Evolutionary conservation across 768 basidiomycete genomes (phyloP), one percentile per base, ranked within the genome.

Genomic region (Xerocomellus amylosporus): DNA sequence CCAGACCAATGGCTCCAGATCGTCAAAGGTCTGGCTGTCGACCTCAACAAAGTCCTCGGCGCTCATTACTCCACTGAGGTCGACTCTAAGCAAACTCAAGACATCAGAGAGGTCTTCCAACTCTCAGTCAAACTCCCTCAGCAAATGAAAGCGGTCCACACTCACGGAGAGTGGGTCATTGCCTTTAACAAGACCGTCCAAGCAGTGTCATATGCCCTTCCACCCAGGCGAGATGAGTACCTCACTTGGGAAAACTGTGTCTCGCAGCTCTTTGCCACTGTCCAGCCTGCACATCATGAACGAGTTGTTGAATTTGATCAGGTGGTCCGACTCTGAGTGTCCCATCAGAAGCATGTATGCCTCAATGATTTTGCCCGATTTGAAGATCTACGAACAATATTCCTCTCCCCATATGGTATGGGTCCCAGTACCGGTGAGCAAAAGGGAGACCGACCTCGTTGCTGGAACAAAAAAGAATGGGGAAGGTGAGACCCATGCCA

Each of bases 11-110:
- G 24, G 24, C 22, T 44, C 2, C 58, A 61, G 12, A 17, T 63
- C 6, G n/a, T 60, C 12, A 49, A 39, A 1, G 54, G 56, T 6
- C 26, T 37, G 0, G 33, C 33, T 0, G 33, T 58, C 3, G 47
- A 63, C 26, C 54, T 63, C 0, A 8, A 28, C 0, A 63, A 63
- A 2, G 59, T 61, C 9, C 59, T 63, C 1, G 41, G 56, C 1
- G 46, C 50, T 0, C 54, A 46, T 0, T 58, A 59, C 5, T 22
- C 48, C 0, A 54, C 51, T 0, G 42, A 58, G 1, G 5, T 61
- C 1, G 43, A 63, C 0, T 9, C 46, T 0, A 63, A 61, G 7
- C 37, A 58, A 28, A 24, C 51, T 1, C 53, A 57, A 2, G 47
- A 58, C 4, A 5, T 59, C 8, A 40, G 52, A n/a, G 49, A 50